These are phyloP conservation scores for Botrytis squamosa DNA, from an alignment of 2,329 filamentous ascomycete genomes.

Conservation along the genomic window DNA sequence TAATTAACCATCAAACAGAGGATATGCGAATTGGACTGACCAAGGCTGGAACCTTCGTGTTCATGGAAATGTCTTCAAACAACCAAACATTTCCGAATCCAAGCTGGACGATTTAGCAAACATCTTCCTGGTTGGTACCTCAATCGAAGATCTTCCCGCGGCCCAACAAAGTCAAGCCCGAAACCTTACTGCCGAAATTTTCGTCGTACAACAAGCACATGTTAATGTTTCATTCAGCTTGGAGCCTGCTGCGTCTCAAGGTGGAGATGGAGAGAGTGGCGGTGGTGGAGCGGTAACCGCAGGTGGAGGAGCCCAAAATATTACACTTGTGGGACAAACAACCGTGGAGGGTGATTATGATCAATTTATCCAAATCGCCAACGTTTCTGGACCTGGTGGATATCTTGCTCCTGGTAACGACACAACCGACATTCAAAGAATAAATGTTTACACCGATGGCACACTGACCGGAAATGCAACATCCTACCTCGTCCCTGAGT, in stretches of 20 bases:
- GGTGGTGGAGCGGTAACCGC: slow-evolving; percentile 52
- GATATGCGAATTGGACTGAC: slow-evolving; percentile 76
- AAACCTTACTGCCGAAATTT: slow-evolving; percentile 71
- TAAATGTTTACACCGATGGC: slow-evolving; percentile 67
- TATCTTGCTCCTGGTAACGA: slow-evolving; percentile 61
- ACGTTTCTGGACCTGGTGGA: slow-evolving; percentile 52
- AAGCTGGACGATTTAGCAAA: slow-evolving; percentile 70
- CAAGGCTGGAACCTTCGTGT: slow-evolving; percentile 73
- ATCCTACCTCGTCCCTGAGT: slow-evolving; percentile 69
- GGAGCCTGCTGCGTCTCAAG: slow-evolving; percentile 56
- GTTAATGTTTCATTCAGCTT: slow-evolving; percentile 64
- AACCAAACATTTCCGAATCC: slow-evolving; percentile 63
- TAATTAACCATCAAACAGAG: slow-evolving; percentile 37
- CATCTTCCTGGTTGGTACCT: slow-evolving; percentile 65
- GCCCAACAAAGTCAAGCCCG: slow-evolving; percentile 65
- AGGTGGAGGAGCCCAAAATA: slow-evolving; percentile 59
- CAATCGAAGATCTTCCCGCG: slow-evolving; percentile 57
- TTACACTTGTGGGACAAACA: slow-evolving; percentile 64
- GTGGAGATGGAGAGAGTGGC: slow-evolving; percentile 47
- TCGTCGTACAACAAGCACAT: slow-evolving; percentile 69
- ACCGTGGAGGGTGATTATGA: slow-evolving; percentile 72
- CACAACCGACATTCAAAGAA: slow-evolving; percentile 62
- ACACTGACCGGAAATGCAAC: slow-evolving; percentile 69
- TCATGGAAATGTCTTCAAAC: slow-evolving; percentile 79
- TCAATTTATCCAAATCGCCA: slow-evolving; percentile 62